A percentile compares a stretch with the other conserved stretches of the same genome.
phyloP scores from a whole-genome alignment of 768 basidiomycete genomes.

The Tremella yokohamensis region DNA sequence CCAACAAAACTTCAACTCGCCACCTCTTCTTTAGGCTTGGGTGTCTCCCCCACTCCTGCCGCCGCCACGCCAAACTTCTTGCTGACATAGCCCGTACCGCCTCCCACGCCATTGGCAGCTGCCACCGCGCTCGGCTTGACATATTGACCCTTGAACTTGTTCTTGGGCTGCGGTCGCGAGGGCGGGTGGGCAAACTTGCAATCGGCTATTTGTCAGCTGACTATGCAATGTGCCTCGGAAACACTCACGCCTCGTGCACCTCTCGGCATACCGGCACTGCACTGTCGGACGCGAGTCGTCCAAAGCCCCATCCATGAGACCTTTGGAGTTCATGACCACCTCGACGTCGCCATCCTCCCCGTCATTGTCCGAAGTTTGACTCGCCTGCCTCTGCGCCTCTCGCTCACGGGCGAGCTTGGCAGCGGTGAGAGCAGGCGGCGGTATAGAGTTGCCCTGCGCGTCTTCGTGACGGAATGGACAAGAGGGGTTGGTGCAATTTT shows the following conservation, averaged over 20 bases:
- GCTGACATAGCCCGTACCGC: constrained; percentile 16
- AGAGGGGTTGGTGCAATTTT: constrained; percentile 50
- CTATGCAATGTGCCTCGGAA: neutral
- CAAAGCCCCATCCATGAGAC: constrained; percentile 42
- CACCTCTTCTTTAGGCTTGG: constrained; percentile 6
- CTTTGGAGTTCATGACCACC: constrained; percentile 39
- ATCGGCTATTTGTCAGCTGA: constrained; percentile 53
- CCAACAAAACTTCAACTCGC: neutral
- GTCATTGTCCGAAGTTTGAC: constrained; percentile 33
- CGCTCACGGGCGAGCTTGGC: constrained; percentile 21
- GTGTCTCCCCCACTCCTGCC: constrained; percentile 17
- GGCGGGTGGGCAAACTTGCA: constrained; percentile 92
- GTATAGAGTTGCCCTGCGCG: constrained; percentile 46
- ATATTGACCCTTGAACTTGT: constrained; percentile 8
- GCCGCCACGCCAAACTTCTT: constrained; percentile 38
- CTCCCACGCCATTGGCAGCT: constrained; percentile 27
- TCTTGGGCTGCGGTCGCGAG: constrained; percentile 29
- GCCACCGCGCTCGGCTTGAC: constrained; percentile 1
- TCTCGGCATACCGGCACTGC: constrained; percentile 77
- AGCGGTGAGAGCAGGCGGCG: constrained; percentile 48
- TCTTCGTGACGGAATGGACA: constrained; percentile 51
- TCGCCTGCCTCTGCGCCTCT: constrained; percentile 5
- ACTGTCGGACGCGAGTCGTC: constrained; percentile 28
- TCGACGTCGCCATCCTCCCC: constrained; percentile 42
- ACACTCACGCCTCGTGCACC: constrained; percentile 65